A percentile compares a stretch with the other conserved stretches of the same genome.
These are phyloP conservation scores for Penicillium sclerotigenum DNA, from an alignment of 2,329 filamentous ascomycete genomes.

Conservation along the genomic window DNA sequence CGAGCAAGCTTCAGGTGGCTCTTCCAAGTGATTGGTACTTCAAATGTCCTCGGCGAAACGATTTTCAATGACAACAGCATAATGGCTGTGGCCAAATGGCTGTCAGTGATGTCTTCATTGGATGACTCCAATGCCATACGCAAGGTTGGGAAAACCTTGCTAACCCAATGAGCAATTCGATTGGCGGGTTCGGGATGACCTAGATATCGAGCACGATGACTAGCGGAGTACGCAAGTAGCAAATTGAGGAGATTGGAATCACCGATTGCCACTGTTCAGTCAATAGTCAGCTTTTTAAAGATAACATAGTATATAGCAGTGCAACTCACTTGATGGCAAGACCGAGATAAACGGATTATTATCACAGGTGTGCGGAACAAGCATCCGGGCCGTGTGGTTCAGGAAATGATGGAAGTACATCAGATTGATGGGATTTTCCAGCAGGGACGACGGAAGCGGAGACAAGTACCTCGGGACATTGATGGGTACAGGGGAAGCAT, in stretches of 20 bases:
- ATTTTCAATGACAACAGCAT: constrained; percentile 83
- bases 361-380: constrained; percentile 61
- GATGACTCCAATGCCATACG: constrained; percentile 63
- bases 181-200: constrained; percentile 70
- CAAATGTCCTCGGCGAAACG: constrained; percentile 76
- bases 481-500: constrained; percentile 65
- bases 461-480: constrained; percentile 58
- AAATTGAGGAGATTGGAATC: constrained; percentile 66
- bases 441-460: constrained; percentile 55
- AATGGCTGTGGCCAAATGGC: constrained; percentile 74
- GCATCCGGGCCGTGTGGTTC: constrained; percentile 71
- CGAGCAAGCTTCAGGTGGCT: constrained; percentile 72
- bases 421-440: constrained; percentile 75
- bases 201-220: constrained; percentile 72
- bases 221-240: constrained; percentile 78
- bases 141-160: constrained; percentile 65
- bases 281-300: constrained; percentile 48
- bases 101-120: constrained; percentile 63
- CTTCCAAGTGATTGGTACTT: constrained; percentile 77
- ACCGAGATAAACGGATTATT: constrained; percentile 60
- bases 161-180: constrained; percentile 76
- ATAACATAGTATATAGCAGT: background rate
- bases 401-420: constrained; percentile 72
- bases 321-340: constrained; percentile 57
- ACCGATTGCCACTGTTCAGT: constrained; percentile 47